Conservation (phyloP, 2,329 filamentous ascomycete species). For the Cercospora sp. region DNA sequence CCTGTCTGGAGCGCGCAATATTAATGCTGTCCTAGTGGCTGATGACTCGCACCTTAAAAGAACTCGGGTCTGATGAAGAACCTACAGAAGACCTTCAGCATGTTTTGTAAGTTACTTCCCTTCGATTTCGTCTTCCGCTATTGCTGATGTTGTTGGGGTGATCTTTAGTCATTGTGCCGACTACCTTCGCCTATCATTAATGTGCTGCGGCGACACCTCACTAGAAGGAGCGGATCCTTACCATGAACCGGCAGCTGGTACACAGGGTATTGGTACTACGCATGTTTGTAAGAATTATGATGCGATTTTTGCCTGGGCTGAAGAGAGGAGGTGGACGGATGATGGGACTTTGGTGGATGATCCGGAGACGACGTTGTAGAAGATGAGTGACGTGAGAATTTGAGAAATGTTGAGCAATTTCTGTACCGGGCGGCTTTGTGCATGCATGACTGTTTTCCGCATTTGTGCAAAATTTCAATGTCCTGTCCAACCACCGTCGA, state of each 20-base stretch:
- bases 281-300: background rate
- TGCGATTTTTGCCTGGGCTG: background rate
- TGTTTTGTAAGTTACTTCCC: background rate
- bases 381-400: background rate
- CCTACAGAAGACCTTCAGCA: background rate
- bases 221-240: background rate
- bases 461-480: background rate
- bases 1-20: too few species aligned
- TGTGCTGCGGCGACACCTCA: background rate
- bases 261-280: background rate
- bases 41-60: background rate
- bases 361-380: background rate
- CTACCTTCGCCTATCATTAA: background rate
- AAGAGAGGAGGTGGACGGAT: background rate
- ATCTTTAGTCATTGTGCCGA: background rate
- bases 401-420: background rate
- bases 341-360: background rate
- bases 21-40: background rate
- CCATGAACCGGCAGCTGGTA: background rate
- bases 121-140: too few species aligned
- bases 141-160: background rate
- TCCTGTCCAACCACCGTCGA: conserved; percentile 71
- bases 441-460: background rate
- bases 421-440: background rate
- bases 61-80: background rate